Base-by-base conservation (phyloP, 345 rosid genomes). In the Salix viminalis region DNA sequence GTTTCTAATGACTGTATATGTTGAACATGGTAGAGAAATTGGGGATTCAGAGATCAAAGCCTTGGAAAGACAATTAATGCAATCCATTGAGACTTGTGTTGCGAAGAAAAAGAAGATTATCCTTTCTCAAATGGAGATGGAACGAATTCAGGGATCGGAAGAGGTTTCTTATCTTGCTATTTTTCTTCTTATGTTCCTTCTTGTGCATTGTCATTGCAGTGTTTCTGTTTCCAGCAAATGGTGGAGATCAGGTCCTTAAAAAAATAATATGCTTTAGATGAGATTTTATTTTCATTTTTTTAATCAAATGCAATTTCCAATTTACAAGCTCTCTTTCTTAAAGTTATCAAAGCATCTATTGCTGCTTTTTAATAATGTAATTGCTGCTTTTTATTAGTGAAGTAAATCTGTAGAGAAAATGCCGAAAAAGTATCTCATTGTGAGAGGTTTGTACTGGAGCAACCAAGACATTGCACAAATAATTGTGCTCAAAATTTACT, bases 51-150 rank as follows among this genome's bases (percentile, higher is more conserved):
- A 93, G 79, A 87, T 93, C 86, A 93, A 89, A 86, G 91, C 92
- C 4, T 84, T 91, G 86, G 97, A 93, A 81, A 92, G 97, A 81
- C 99, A 93, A 80, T 80, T 93, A 80, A 89, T 93, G 97, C 99
- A 96, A 75, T 93, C 99, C 44, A 88, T 91, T 75, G 99, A 96
- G 86, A 92, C 91, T 82, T 94, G 95, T 77, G 86, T 91, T 68
- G 77, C 86, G 23, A 96, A 94, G 89, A 96, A 96, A 83, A 96
- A 96, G 87, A 96, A 90, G 85, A 94, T 94, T 62, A 84, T 92
- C 67, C 91, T 96, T 83, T 83, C 85, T 77, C 95, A 90, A 79
- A 88, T 87, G 90, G 99, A 94, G 87, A 91, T 94, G 88, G 97
- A 94, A 68, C 95, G 95, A 52, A 82, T 86, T 74, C 97, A 89